Conservation (phyloP, 2,329 filamentous ascomycete genomes). For the Helicocarpus griseus region DNA sequence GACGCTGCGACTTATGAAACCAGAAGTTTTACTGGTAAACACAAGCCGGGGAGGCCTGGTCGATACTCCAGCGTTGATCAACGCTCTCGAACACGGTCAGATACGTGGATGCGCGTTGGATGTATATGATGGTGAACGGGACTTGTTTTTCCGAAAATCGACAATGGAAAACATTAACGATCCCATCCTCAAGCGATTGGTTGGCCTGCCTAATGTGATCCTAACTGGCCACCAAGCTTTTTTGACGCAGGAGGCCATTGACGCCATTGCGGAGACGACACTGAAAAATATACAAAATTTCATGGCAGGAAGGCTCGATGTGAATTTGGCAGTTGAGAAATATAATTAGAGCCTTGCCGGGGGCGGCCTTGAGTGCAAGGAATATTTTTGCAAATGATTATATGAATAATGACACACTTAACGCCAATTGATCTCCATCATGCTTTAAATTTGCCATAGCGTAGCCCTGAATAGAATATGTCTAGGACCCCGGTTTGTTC, state of each 20-base stretch:
- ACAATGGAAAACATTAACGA: slow-evolving; percentile 57
- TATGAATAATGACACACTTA: too few relatives aligned
- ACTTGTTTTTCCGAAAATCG: slow-evolving; percentile 56
- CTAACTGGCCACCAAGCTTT: slow-evolving; percentile 61
- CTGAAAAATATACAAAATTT: slow-evolving; percentile 43
- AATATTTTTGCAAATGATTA: too few relatives aligned
- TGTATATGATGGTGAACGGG: slow-evolving; percentile 55
- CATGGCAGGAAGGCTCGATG: background rate
- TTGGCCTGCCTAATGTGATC: slow-evolving; percentile 59
- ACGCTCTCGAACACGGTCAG: slow-evolving; percentile 50
- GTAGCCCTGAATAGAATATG: too few relatives aligned
- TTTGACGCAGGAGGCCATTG: slow-evolving; percentile 56
- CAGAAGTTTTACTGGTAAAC: slow-evolving; percentile 54
- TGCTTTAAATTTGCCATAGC: too few relatives aligned
- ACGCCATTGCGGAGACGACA: slow-evolving; percentile 53
- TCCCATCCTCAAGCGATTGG: slow-evolving; percentile 55
- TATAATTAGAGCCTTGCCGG: slow-evolving; percentile 4
- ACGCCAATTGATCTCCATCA: too few relatives aligned
- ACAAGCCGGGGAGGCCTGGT: slow-evolving; percentile 59
- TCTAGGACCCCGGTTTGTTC: too few relatives aligned
- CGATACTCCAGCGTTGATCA: slow-evolving; percentile 50
- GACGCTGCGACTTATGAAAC: slow-evolving; percentile 48
- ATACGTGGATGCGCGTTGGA: slow-evolving; percentile 56
- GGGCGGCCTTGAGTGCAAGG: too few relatives aligned
- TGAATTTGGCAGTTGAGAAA: slow-evolving; percentile 1